Evolutionary conservation across 1,284 basidiomycete species (phyloP).

Genomic region (Ustilago curta): DNA sequence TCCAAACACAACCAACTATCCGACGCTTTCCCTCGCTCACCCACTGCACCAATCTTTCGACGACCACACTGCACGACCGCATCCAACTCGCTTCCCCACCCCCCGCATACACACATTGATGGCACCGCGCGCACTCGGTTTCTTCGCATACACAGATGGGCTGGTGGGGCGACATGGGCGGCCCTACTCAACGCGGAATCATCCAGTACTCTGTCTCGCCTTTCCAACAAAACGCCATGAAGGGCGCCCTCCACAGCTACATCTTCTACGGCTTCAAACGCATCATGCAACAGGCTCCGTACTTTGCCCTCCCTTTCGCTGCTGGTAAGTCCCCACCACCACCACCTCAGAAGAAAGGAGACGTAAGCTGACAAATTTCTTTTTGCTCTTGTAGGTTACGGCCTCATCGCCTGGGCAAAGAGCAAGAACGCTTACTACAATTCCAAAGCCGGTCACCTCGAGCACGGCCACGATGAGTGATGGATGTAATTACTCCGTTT

Average conservation of each 20-base stretch:
- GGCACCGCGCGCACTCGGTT: not conserved
- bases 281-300: slow-evolving; percentile 64
- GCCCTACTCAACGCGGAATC: slow-evolving; percentile 66
- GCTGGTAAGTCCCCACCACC: slow-evolving; percentile 45
- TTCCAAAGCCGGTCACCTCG: slow-evolving; percentile 67
- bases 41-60: no score
- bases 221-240: slow-evolving; percentile 66
- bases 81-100: not conserved
- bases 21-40: no score
- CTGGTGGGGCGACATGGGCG: slow-evolving; percentile 69
- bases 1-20: no score
- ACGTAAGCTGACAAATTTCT: not conserved
- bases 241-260: slow-evolving; percentile 64
- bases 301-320: slow-evolving; percentile 66
- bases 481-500: not conserved
- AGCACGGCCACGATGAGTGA: slow-evolving; percentile 58
- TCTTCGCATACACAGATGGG: slow-evolving; percentile 54
- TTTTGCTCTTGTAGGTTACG: slow-evolving; percentile 52
- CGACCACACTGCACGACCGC: not conserved
- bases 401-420: slow-evolving; percentile 66
- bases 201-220: slow-evolving; percentile 65
- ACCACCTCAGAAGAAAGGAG: no score
- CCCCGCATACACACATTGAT: not conserved
- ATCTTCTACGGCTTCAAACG: slow-evolving; percentile 68
- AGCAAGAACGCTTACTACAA: slow-evolving; percentile 65